Base-by-base conservation (phyloP, 208 protist species). In the Trypanosomatidae sp. region DNA sequence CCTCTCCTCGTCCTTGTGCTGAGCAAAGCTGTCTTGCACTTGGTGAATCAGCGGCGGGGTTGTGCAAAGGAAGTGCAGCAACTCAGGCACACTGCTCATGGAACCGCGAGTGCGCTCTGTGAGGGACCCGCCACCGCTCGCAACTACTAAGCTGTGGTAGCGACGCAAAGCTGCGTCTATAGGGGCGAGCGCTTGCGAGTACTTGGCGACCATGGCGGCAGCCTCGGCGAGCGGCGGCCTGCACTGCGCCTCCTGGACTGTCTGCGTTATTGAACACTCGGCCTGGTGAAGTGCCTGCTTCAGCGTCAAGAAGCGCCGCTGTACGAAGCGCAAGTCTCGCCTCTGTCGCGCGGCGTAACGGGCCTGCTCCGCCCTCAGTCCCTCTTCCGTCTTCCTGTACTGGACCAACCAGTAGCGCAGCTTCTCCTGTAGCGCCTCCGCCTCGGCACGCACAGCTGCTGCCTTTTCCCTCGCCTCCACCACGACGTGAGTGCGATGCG, bases 401-500 rank as follows among this genome's bases (percentile, higher is more conserved):
- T 89, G 76, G 5, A 74, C 69, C 44, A 87, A 76, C 73, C 76
- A 84, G 71, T 83, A 67, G 19, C 66, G 81, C 50, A 93, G 82
- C 36, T 85, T 73, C 62, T 88, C 75, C 62, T 86, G 84, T 17
- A 90, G 58, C 25, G 60, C 66, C 64, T 89, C 79, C 73, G 86
- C 66, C 56, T 79, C 53, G 1, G 67, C 58, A 30, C 76, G 74
- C 43, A 87, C 73, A 25, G 65, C 59, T 7, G 28, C 74, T 5
- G 82, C 84, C 2, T 80, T 62, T 28, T 69, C 74, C 33, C 73
- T 62, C 4, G 79, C 80, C 66, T 88, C 80, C 8, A 79, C 66
- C 15, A 89, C 82, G 22, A 86, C 80, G 68, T 93, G 88, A 8
- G 83, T 77, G 7, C 69, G 66, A 67, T 93, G 89, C n/a, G 46